Evolutionary conservation across 345 rosid species (phyloP), one percentile per base, ranked within the genome.

Genomic region (Dipteronia dyeriana): DNA sequence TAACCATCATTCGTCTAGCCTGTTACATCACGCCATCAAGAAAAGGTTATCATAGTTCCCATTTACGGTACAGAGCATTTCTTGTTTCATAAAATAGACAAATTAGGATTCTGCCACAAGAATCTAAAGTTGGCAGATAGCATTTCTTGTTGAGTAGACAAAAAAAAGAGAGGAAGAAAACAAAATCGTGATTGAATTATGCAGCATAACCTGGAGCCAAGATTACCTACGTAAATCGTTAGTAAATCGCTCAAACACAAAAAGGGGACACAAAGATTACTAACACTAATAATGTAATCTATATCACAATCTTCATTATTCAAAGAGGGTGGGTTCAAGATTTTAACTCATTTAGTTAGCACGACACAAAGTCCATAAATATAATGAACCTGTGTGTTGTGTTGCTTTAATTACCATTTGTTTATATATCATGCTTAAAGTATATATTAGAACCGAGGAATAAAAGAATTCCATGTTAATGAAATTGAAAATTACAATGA

Each of bases 1-100:
- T 96, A 47, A 75, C 89, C 88, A 86, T 81, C 91, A 94, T 90
- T 84, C 97, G 83, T 79, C 95, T 92, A 23, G 97, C 85, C 94
- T 92, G 91, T 70, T 74, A 76, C 73, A 79, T 62, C 63, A 62
- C 64, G 59, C 60, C 53, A 60, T 70, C 39, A 64, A 47, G 60
- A 39, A 75, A 75, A 82, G 25, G 53, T 63, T 39, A 41, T 22
- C 25, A 64, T 14, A 23, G 34, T 59, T 23, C 11, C 49, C 6
- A 12, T n/a, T 59, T 45, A 12, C 17, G 34, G 11, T 8, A 47
- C 8, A 0, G 5, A 47, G 17, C n/a, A 25, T 41, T 12, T 70
- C 7, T 23, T 23, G 13, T 16, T 9, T 66, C 9, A 5, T 23
- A 7, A 67, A 67, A 41, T 43, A 67, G 26, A 43, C 26, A 22